Evolutionary conservation across 108 stramenopile species (phyloP), one percentile per base, ranked within the genome.

Genomic region (Conticribra weissflogii): DNA sequence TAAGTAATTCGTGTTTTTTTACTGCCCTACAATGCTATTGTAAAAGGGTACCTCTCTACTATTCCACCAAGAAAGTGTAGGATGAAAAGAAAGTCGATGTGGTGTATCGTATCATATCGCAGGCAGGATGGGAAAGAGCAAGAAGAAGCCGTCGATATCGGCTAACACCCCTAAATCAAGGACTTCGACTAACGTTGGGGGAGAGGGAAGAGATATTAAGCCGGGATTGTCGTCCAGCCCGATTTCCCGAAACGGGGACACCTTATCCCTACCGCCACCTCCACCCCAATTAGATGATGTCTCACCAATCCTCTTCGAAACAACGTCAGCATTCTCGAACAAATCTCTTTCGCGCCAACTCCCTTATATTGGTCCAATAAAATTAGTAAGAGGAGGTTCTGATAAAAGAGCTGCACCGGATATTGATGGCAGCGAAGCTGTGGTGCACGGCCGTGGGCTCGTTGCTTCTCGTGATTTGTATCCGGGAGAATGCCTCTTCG

Each of bases 401-500:
- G n/a, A n/a, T n/a, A n/a, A n/a, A n/a, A n/a, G n/a, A n/a, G n/a
- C n/a, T n/a, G n/a, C n/a, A n/a, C n/a, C n/a, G n/a, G n/a, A n/a
- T n/a, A n/a, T n/a, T n/a, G n/a, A n/a, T n/a, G n/a, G n/a, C n/a
- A n/a, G n/a, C n/a, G n/a, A n/a, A 16, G 7, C 19, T 18, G 55
- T 65, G 9, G 41, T 54, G 1, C 77, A 78, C 19, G 81, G 76
- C 24, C 63, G 76, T 28, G 92, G 92, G 5, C 68, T 93, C 3
- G 62, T 93, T 12, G 80, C 74, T 16, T 89, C 71, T 18, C 63
- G 71, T n/a, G 85, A 84, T 51, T 78, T 93, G n/a, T 22, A 31
- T 0, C 59, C 80, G 21, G 89, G 92, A 55, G 84, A 83, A 57
- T 86, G 86, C 63, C 60, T 93, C 14, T 90, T 93, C 79, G 79